phyloP scores from a whole-genome alignment of 2,329 filamentous ascomycete species.

The Chalara sp. region DNA sequence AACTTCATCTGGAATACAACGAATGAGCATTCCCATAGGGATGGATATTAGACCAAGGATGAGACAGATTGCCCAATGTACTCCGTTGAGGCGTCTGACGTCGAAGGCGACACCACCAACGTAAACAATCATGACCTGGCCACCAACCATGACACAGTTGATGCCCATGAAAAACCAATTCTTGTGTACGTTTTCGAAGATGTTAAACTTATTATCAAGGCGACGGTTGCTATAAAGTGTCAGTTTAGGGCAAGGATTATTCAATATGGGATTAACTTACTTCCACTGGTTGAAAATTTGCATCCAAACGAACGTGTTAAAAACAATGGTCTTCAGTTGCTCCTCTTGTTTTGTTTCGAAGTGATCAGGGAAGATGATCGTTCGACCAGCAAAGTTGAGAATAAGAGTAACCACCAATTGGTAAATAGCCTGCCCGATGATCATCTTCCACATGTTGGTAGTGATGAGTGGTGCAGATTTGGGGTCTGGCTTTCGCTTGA shows the following conservation, averaged over 20 bases:
- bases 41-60: slow-evolving; percentile 80
- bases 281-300: slow-evolving; percentile 99
- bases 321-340: slow-evolving; percentile 74
- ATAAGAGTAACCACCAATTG: slow-evolving; percentile 75
- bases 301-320: slow-evolving; percentile 99
- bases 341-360: slow-evolving; percentile 29
- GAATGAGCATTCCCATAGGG: slow-evolving; percentile 73
- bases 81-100: slow-evolving; percentile 51
- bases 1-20: slow-evolving; percentile 67
- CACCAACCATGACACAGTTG: slow-evolving; percentile 79
- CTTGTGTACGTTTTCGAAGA: slow-evolving; percentile 78
- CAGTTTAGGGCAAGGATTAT: slow-evolving; percentile 9
- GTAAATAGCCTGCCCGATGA: slow-evolving; percentile 84
- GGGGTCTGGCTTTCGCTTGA: slow-evolving; percentile 67
- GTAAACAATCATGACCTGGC: slow-evolving; percentile 84
- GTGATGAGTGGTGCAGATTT: slow-evolving; percentile 76
- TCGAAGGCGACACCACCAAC: slow-evolving; percentile 77
- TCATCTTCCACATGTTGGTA: slow-evolving; percentile 98
- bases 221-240: slow-evolving; percentile 63
- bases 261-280: slow-evolving; percentile 40
- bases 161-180: slow-evolving; percentile 90
- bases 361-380: slow-evolving; percentile 52
- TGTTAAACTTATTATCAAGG: slow-evolving; percentile 90
- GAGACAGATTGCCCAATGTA: slow-evolving; percentile 84
- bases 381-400: slow-evolving; percentile 67